phyloP scores from a whole-genome alignment of 345 rosid genomes.

The Abelmoschus esculentus region DNA sequence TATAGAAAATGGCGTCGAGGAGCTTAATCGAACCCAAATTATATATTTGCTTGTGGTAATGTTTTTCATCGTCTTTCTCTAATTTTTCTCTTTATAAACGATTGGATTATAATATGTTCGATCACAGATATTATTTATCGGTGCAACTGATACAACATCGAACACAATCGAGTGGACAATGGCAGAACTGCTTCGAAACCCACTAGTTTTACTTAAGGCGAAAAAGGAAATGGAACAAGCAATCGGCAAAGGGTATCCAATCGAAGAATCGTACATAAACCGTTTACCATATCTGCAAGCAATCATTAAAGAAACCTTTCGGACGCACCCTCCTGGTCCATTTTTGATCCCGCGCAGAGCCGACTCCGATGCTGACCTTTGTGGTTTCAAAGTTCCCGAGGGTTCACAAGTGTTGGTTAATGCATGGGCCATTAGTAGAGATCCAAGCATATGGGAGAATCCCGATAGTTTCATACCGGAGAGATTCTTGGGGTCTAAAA shows the following conservation, averaged over 20 bases:
- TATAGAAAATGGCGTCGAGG: too few relatives aligned
- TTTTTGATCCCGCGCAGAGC: constrained; percentile 38
- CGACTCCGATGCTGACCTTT: constrained; percentile 17
- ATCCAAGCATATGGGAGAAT: too few relatives aligned
- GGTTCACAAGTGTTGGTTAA: constrained; percentile 24
- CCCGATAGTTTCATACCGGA: too few relatives aligned
- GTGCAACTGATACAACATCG: constrained; percentile 45
- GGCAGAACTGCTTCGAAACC: constrained; percentile 26
- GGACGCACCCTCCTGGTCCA: constrained; percentile 34
- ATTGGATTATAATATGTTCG: neutral
- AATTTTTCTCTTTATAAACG: too few relatives aligned
- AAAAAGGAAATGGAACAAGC: too few relatives aligned
- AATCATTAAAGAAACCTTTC: constrained; percentile 38
- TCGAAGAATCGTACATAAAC: constrained; percentile 15
- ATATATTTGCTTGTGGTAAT: constrained; percentile 29
- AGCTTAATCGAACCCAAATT: constrained; percentile 6
- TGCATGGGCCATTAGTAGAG: too few relatives aligned
- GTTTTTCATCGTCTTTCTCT: too few relatives aligned
- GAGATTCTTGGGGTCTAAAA: too few relatives aligned
- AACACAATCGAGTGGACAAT: constrained; percentile 52
- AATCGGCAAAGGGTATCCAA: too few relatives aligned
- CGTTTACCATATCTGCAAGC: constrained; percentile 40
- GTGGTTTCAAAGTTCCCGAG: constrained; percentile 31
- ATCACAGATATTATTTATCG: constrained; percentile 33
- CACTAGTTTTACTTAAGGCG: too few relatives aligned